These are phyloP conservation scores for Colletotrichum higginsianum DNA, from an alignment of 2,329 filamentous ascomycete species.

Conservation along the genomic window DNA sequence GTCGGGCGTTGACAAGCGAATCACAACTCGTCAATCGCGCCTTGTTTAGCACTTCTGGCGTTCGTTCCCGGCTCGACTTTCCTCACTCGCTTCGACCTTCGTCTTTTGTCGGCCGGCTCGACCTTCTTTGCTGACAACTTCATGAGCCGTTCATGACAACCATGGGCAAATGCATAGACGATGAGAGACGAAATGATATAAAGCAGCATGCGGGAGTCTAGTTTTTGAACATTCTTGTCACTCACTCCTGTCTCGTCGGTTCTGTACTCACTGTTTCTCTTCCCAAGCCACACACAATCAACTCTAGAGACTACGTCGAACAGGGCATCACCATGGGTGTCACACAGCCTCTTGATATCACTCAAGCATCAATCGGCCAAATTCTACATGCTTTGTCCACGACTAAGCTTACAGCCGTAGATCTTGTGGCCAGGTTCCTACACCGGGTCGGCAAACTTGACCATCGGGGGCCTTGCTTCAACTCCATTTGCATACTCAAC, in stretches of 20 bases:
- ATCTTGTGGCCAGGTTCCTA: constrained; percentile 48
- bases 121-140: constrained; percentile 13
- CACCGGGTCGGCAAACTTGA: constrained; percentile 48
- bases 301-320: neutral
- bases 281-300: neutral
- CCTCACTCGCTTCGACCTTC: neutral
- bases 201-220: neutral
- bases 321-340: neutral
- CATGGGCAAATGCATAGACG: too few relatives aligned
- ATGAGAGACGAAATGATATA: neutral
- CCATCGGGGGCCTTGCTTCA: constrained; percentile 45
- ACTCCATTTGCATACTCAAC: constrained; percentile 50
- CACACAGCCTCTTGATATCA: constrained; percentile 41
- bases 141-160: neutral
- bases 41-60: neutral
- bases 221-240: neutral
- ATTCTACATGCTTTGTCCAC: constrained; percentile 44
- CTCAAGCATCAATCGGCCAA: constrained; percentile 47
- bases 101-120: neutral
- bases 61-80: constrained; percentile 1
- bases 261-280: neutral
- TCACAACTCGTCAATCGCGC: neutral
- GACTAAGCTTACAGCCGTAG: constrained; percentile 45
- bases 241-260: neutral
- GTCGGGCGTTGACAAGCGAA: neutral